phyloP scores from a whole-genome alignment of 1,139 yeast species.

The Pichiaceae sp. region DNA sequence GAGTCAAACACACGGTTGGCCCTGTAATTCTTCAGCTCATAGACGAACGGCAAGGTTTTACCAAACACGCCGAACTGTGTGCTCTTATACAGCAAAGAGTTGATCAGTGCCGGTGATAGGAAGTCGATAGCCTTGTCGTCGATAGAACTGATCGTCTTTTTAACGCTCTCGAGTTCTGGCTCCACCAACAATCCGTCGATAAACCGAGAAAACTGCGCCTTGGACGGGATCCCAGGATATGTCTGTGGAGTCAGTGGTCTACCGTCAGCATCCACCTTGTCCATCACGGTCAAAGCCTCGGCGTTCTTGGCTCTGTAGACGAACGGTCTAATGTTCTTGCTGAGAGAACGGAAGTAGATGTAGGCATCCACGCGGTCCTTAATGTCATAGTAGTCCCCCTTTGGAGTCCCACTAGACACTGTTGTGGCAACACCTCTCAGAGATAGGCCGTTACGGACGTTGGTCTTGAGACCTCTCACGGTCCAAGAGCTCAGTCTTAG shows the following conservation, averaged over 20 bases:
- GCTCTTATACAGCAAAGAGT: constrained; percentile 17
- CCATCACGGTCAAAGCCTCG: constrained; percentile 40
- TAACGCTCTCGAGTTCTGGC: constrained; percentile 24
- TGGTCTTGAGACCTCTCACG: no score
- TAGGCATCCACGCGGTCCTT: constrained; percentile 22
- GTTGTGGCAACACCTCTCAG: no score
- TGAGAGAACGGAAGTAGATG: constrained; percentile 22
- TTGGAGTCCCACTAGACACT: no score
- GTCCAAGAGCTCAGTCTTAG: no score
- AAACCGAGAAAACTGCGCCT: constrained; percentile 24
- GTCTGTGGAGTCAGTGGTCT: constrained; percentile 29
- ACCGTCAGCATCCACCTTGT: constrained; percentile 37
- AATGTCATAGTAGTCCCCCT: constrained; percentile 13
- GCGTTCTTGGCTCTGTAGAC: constrained; percentile 39
- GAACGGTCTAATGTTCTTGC: constrained; percentile 28
- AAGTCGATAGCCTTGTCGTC: constrained; percentile 12
- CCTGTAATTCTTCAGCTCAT: constrained; percentile 9
- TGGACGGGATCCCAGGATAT: constrained; percentile 29
- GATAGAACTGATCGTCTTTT: constrained; percentile 21
- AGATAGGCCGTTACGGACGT: no score
- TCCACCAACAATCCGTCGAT: constrained; percentile 23
- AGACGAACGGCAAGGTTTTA: constrained; percentile 12
- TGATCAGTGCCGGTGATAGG: constrained; percentile 13
- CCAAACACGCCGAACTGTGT: constrained; percentile 16
- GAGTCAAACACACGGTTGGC: constrained; percentile 8